Base-by-base conservation (phyloP, 2,329 filamentous ascomycete species). In the Penicillium sp. region DNA sequence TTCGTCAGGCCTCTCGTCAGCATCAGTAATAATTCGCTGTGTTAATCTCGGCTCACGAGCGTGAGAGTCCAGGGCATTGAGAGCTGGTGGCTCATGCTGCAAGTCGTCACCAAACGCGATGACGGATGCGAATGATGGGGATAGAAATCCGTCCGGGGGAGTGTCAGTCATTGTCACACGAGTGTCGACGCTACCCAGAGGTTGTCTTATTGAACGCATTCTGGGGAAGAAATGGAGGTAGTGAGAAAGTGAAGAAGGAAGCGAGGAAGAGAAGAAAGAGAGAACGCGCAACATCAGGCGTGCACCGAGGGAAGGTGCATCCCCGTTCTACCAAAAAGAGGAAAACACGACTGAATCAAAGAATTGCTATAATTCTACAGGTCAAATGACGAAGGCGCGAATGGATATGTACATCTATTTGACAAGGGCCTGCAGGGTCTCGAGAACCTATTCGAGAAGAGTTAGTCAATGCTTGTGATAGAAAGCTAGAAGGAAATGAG, bases 351-450 rank as follows among this genome's bases (percentile, higher is more conserved):
- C 47, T 43, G 26, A 18, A 21, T 52, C 44, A 58, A 47, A 66
- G 60, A 68, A 68, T 66, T 68, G 66, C 54, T 69, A 64, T 73
- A 72, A 70, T 74, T 73, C 70, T 74, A 73, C 71, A 74, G 52
- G 59, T 67, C 52, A 63, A 59, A 47, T 43, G 61, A 65, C 50
- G 51, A 60, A 60, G 53, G 58, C 58, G 61, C 63, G 63, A 71
- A 57, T 64, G 64, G 63, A 69, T 73, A 71, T 74, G 67, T 72
- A 74, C 67, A 72, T 68, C 66, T 76, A 79, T 72, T 78, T 79
- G 66, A 79, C 65, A 52, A 73, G 67, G 52, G 76, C 71, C 65
- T 79, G 76, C 62, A 79, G 70, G 60, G 70, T 78, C 68, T 79
- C 76, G 43, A 79, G 69, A 56, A 79, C 76, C 76, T 79, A 55